Evolutionary conservation across 441 rosid species (phyloP).

Genomic region (Pelargonium australe): DNA sequence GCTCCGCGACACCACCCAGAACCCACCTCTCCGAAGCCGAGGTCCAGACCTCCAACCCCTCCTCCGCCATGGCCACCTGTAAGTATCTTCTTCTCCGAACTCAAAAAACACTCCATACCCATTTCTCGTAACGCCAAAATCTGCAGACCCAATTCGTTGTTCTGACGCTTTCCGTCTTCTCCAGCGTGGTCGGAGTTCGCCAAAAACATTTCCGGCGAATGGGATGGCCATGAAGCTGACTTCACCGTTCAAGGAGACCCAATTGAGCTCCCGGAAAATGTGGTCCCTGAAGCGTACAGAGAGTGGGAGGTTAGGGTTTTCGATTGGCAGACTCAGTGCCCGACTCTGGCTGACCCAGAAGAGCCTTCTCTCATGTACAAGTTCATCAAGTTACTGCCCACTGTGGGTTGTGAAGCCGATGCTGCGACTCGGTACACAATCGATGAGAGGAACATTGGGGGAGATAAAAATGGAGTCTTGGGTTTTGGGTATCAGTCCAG

Average conservation of each 20-base stretch:
- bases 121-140: background rate
- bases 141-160: background rate
- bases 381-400: conserved; percentile 77
- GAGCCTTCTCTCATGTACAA: conserved; percentile 40
- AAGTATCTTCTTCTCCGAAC: background rate
- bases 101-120: background rate
- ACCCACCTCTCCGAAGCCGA: conserved; percentile 4
- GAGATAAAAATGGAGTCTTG: conserved; percentile 26
- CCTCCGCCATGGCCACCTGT: conserved; percentile 1
- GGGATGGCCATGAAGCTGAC: conserved; percentile 94
- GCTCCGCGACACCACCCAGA: background rate
- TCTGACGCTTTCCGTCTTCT: conserved; percentile 3
- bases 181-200: conserved; percentile 78
- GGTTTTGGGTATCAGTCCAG: conserved; percentile 59
- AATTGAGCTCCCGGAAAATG: conserved; percentile 67
- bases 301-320: conserved; percentile 93
- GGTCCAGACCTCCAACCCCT: background rate
- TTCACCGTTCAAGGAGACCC: conserved; percentile 62
- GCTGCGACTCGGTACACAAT: conserved; percentile 68
- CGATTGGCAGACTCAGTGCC: conserved; percentile 97
- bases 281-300: conserved; percentile 80
- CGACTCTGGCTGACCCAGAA: conserved; percentile 60
- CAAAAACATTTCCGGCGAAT: conserved; percentile 70
- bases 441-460: conserved; percentile 44
- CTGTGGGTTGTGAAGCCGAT: conserved; percentile 96